Evolutionary conservation across 495 filamentous ascomycete species (phyloP).

Genomic region (Podospora pseudocomata): DNA sequence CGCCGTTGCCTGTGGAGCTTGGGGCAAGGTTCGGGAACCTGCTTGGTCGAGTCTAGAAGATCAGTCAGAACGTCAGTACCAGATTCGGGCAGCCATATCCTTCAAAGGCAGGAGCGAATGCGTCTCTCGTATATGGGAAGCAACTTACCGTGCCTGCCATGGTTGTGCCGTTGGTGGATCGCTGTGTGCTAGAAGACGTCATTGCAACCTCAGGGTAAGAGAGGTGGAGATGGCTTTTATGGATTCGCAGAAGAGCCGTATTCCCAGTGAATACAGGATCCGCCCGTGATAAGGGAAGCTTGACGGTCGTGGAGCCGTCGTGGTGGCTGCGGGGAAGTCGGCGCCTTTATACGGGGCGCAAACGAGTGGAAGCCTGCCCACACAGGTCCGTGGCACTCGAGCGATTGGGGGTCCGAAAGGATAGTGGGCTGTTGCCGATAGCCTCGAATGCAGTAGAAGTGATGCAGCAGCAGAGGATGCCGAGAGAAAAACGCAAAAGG

Average conservation of each 20-base stretch:
- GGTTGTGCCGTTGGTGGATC: conserved; percentile 7
- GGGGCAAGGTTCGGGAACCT: neutral
- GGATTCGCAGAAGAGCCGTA: no score
- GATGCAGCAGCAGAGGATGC: neutral
- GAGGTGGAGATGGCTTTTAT: no score
- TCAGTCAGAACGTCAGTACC: neutral
- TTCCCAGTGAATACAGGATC: no score
- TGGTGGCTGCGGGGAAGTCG: neutral
- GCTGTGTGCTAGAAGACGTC: conserved; percentile 14
- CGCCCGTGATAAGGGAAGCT: no score
- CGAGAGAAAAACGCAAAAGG: conserved; percentile 1
- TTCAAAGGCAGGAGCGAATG: neutral
- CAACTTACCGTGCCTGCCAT: conserved; percentile 25
- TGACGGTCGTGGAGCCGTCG: neutral
- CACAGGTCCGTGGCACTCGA: conserved; percentile 1
- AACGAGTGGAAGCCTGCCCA: conserved; percentile 20
- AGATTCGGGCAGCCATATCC: neutral
- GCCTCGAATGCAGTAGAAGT: neutral
- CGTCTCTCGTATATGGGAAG: neutral
- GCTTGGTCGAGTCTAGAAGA: conserved; percentile 9
- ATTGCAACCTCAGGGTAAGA: neutral
- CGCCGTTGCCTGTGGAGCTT: neutral
- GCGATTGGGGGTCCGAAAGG: conserved; percentile 1
- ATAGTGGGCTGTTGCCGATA: conserved; percentile 7
- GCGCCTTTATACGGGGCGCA: neutral